phyloP scores from a whole-genome alignment of 208 protist species.

The Porcisia hertigi region DNA sequence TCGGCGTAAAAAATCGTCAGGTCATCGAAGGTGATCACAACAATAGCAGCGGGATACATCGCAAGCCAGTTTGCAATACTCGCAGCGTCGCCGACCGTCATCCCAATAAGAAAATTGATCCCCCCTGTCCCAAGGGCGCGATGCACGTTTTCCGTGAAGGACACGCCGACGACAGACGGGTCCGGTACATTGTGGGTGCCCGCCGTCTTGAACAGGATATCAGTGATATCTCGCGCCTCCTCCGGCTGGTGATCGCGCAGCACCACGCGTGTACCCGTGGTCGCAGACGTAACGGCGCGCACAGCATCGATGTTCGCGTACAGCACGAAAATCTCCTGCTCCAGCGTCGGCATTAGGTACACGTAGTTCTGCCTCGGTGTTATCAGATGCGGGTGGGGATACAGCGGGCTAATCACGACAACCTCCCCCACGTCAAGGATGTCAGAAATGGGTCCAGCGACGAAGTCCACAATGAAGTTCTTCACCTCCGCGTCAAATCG shows the following conservation, averaged over 20 bases:
- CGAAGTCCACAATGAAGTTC: not conserved
- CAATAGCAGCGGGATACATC: conserved; percentile 25
- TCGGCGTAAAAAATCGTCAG: conserved; percentile 30
- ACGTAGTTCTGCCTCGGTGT: not conserved
- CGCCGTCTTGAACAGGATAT: too few relatives aligned
- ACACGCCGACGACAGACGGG: too few relatives aligned
- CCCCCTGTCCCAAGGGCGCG: too few relatives aligned
- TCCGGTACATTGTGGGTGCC: too few relatives aligned
- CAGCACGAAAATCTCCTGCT: conserved; percentile 58
- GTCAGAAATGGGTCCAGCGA: conserved; percentile 17
- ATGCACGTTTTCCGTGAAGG: too few relatives aligned
- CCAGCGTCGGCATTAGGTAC: conserved; percentile 36
- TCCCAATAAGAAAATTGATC: conserved; percentile 15
- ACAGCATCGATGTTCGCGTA: conserved; percentile 8
- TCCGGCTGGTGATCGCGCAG: too few relatives aligned
- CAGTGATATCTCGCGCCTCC: too few relatives aligned
- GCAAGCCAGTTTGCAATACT: too few relatives aligned
- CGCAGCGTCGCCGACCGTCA: conserved; percentile 17
- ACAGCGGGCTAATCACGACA: not conserved
- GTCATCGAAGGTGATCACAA: conserved; percentile 41
- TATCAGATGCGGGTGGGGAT: not conserved
- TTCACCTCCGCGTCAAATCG: not conserved
- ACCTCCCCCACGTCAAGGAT: conserved; percentile 14
- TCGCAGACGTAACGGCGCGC: too few relatives aligned
- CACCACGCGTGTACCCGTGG: too few relatives aligned